Evolutionary conservation across 106 monocot genomes (phyloP).

Genomic region (Hemerocallis citrina): DNA sequence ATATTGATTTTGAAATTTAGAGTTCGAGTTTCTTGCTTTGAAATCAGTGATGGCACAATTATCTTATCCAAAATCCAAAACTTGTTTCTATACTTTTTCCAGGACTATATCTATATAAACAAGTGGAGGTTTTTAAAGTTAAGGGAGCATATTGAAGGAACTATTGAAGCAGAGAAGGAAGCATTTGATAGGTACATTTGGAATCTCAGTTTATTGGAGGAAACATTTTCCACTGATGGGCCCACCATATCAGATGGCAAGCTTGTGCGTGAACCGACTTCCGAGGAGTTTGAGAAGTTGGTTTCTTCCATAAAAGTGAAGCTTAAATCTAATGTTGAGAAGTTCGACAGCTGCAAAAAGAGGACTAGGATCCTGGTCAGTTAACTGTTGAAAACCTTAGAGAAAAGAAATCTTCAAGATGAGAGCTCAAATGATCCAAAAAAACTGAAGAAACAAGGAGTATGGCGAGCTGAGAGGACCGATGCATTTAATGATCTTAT

Average conservation of each 20-base stretch:
- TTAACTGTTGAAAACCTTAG: slow-evolving; percentile 28
- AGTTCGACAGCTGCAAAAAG: slow-evolving; percentile 17
- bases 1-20: too few relatives aligned
- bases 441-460: slow-evolving; percentile 17
- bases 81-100: slow-evolving; percentile 6
- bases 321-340: slow-evolving; percentile 30
- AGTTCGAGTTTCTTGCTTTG: too few relatives aligned
- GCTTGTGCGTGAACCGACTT: slow-evolving; percentile 1
- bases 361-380: slow-evolving; percentile 29
- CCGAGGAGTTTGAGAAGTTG: slow-evolving; percentile 17
- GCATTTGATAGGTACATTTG: slow-evolving; percentile 79
- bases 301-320: slow-evolving; percentile 39
- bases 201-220: slow-evolving; percentile 66
- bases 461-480: slow-evolving; percentile 17
- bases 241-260: background rate
- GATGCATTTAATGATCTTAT: slow-evolving; percentile 27
- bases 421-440: slow-evolving; percentile 7
- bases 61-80: too few relatives aligned
- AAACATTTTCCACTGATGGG: slow-evolving; percentile 35
- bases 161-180: slow-evolving; percentile 74
- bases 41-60: too few relatives aligned
- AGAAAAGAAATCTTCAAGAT: slow-evolving; percentile 8
- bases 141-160: slow-evolving; percentile 53
- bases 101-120: slow-evolving; percentile 74
- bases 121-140: slow-evolving; percentile 82